Percentiles rank a stretch among this genome's conserved stretches.
Evolutionary conservation across 1,284 basidiomycete species (phyloP).

Genomic region (Leccinum variabile): DNA sequence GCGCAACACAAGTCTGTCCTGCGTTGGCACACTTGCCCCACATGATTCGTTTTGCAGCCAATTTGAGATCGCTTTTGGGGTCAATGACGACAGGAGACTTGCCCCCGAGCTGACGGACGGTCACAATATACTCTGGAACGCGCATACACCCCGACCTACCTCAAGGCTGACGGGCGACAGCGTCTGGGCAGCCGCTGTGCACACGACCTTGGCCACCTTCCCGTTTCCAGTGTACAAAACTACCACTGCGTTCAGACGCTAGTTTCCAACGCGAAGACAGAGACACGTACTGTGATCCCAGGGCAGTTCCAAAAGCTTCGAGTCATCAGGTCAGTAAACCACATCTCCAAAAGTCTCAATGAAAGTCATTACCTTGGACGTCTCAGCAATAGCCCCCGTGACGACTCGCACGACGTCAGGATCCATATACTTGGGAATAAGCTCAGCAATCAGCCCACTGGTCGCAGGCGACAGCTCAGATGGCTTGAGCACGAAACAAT

Average conservation of each 20-base stretch:
- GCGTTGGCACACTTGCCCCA: constrained; percentile 81
- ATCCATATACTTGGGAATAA: constrained; percentile 84
- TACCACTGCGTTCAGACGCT: constrained; percentile 22
- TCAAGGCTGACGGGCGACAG: constrained; percentile 85
- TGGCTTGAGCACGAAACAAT: constrained; percentile 74
- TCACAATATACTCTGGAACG: background rate
- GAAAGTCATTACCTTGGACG: constrained; percentile 52
- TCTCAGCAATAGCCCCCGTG: constrained; percentile 75
- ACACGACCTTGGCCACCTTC: constrained; percentile 78
- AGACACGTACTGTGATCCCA: constrained; percentile 81
- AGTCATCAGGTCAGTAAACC: background rate
- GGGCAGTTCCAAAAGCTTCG: constrained; percentile 69
- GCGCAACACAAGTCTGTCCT: constrained; percentile 73
- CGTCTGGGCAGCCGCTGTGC: constrained; percentile 81
- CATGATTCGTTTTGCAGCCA: constrained; percentile 62
- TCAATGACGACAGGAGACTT: constrained; percentile 87
- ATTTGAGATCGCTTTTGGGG: constrained; percentile 58
- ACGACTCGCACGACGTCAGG: constrained; percentile 69
- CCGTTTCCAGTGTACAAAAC: constrained; percentile 62
- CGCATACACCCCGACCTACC: constrained; percentile 35
- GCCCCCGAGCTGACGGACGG: constrained; percentile 35
- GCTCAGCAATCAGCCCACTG: constrained; percentile 68
- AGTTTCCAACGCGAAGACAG: background rate
- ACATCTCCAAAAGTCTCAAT: background rate
- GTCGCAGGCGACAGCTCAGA: constrained; percentile 76